Percentiles rank a stretch among this genome's conserved stretches.
phyloP scores from a whole-genome alignment of 1,139 yeast genomes.

The Suhomyces anneliseae region DNA sequence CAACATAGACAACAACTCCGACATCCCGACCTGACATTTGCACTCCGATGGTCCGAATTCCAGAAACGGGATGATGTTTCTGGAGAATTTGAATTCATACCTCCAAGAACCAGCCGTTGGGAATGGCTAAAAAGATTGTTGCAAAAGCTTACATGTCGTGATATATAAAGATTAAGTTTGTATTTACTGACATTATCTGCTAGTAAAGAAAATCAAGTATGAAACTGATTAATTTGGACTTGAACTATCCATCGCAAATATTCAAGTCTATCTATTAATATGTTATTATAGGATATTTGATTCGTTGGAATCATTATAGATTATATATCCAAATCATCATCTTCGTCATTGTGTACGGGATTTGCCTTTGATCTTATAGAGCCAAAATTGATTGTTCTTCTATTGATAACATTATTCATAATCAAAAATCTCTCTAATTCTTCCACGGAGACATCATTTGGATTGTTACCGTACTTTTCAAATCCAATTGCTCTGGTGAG shows the following conservation, averaged over 20 bases:
- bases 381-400: slow-evolving; percentile 33
- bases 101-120: background rate
- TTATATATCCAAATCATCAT: slow-evolving; percentile 16
- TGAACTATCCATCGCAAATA: no score
- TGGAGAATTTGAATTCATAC: background rate
- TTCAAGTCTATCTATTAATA: no score
- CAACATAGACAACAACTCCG: slow-evolving; percentile 1
- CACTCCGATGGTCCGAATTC: background rate
- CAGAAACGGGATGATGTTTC: background rate
- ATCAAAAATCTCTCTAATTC: slow-evolving; percentile 48
- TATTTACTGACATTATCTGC: no score
- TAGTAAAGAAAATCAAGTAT: no score
- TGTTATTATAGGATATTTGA: no score
- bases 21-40: background rate
- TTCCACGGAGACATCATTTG: slow-evolving; percentile 31
- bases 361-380: slow-evolving; percentile 14
- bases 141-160: background rate
- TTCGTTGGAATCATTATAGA: background rate
- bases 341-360: slow-evolving; percentile 21
- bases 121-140: background rate
- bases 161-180: background rate
- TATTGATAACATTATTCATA: slow-evolving; percentile 28
- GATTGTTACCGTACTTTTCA: slow-evolving; percentile 50
- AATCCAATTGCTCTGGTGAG: slow-evolving; percentile 64
- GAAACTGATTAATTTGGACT: no score